phyloP scores from a whole-genome alignment of 345 rosid species.

The Brassica carinata region DNA sequence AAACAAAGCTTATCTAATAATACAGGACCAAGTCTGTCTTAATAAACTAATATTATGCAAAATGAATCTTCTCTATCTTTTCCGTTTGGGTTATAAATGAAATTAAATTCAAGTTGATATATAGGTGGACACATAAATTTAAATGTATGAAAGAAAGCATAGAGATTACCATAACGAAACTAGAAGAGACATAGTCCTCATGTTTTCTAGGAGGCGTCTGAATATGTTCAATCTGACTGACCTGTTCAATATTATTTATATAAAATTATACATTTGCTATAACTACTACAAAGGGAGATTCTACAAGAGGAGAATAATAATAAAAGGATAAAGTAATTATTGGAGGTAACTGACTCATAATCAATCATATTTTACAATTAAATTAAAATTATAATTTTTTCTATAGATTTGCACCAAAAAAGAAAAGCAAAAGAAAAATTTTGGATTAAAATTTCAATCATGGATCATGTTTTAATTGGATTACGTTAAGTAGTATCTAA shows the following conservation, averaged over 20 bases:
- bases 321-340: background rate
- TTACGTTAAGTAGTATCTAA: slow-evolving; percentile 26
- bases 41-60: background rate
- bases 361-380: slow-evolving; percentile 2
- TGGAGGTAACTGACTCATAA: background rate
- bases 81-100: slow-evolving; percentile 12
- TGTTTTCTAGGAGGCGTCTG: slow-evolving; percentile 48
- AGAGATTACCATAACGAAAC: slow-evolving; percentile 38
- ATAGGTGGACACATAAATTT: background rate
- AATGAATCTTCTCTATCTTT: slow-evolving; percentile 12
- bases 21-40: slow-evolving; percentile 16
- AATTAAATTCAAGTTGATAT: slow-evolving; percentile 5
- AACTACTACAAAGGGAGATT: background rate
- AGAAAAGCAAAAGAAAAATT: background rate
- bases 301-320: background rate
- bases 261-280: slow-evolving; percentile 23
- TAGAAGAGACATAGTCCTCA: slow-evolving; percentile 42
- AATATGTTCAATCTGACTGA: slow-evolving; percentile 50
- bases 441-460: background rate
- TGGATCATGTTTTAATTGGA: slow-evolving; percentile 4
- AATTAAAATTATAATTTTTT: background rate
- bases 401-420: background rate
- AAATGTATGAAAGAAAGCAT: slow-evolving; percentile 21
- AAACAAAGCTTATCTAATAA: slow-evolving; percentile 12
- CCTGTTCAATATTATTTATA: slow-evolving; percentile 44